Base-by-base conservation (phyloP, 495 filamentous ascomycete species). In the Aspergillus funiculosus region DNA sequence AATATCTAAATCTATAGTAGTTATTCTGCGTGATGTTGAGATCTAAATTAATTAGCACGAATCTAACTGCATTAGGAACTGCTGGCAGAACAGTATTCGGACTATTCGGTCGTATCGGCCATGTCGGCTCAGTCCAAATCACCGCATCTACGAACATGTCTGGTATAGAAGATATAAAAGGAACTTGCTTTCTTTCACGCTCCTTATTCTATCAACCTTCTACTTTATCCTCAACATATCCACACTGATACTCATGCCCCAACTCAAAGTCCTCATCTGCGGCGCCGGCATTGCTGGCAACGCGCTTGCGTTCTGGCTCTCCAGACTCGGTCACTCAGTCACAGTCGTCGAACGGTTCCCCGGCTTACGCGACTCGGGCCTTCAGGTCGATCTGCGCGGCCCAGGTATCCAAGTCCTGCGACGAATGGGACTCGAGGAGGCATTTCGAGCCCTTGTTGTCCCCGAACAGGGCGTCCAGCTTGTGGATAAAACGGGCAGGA, bases 181-280 rank as follows among this genome's bases (percentile, higher is more conserved):
- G n/a, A n/a, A n/a, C n/a, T n/a, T n/a, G n/a, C n/a, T n/a, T n/a
- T n/a, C n/a, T n/a, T n/a, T n/a, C n/a, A n/a, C n/a, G n/a, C n/a
- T n/a, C n/a, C n/a, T n/a, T n/a, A n/a, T n/a, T n/a, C n/a, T n/a
- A n/a, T n/a, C n/a, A n/a, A n/a, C n/a, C n/a, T n/a, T n/a, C n/a
- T n/a, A n/a, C n/a, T n/a, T n/a, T n/a, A n/a, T n/a, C n/a, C n/a
- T n/a, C n/a, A n/a, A n/a, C n/a, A n/a, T n/a, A n/a, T n/a, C n/a
- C n/a, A n/a, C n/a, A n/a, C n/a, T n/a, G n/a, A n/a, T n/a, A n/a
- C 26, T 40, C 14, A 63, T 59, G 60, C 6, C 50, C 32, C 22
- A 34, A 36, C 46, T 68, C 9, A 67, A 62, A 41, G 53, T 80
- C 48, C 64, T 80, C 37, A 72, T 80, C 48, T 56, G 53, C 30